Evolutionary conservation across 1,139 yeast genomes (phyloP), one percentile per base, ranked within the genome.

Genomic region (Candida tropicalis): DNA sequence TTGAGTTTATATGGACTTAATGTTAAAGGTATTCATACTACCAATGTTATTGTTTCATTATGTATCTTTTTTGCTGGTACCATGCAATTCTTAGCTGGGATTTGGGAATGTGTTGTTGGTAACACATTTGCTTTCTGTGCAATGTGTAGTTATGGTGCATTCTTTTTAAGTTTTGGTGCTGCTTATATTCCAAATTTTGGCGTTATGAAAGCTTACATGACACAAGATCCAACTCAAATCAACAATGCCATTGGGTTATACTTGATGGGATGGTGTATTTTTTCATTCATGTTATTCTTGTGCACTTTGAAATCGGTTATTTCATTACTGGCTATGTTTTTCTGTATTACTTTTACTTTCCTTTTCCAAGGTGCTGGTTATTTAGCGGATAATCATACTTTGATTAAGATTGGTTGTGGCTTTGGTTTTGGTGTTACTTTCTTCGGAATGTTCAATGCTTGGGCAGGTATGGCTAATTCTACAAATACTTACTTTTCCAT

Each of bases 401-500:
- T 60, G 43, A 68, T 71, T 40, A 77, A 69, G 53, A 91, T 88
- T 10, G 95, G 84, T 24, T 95, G 95, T 51, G 80, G 81, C 32
- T 60, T 84, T 42, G 95, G 95, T 17, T 61, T 87, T 11, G 62
- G 86, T 22, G 79, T 88, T 13, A 83, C 45, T 5, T 26, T 25
- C 9, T 4, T 39, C 25, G 50, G 50, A 10, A 38, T 39, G 11
- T 44, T 39, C 20, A 39, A 43, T 25, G 95, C 93, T 3, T 84
- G 75, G 53, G 89, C 90, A 7, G 95, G 93, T 77, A 62, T 86
- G 38, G 84, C 89, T 34, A 83, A 70, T 47, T 65, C 62, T 57
- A 81, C 76, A 59, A 87, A 82, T 65, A 68, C 85, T 10, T 85
- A 83, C 63, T 41, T 84, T 24, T 10, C 20, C 22, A 37, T 37